These are phyloP conservation scores for Eragrostis curvula DNA, from an alignment of 176 grass and related monocot genomes.

Conservation along the genomic window DNA sequence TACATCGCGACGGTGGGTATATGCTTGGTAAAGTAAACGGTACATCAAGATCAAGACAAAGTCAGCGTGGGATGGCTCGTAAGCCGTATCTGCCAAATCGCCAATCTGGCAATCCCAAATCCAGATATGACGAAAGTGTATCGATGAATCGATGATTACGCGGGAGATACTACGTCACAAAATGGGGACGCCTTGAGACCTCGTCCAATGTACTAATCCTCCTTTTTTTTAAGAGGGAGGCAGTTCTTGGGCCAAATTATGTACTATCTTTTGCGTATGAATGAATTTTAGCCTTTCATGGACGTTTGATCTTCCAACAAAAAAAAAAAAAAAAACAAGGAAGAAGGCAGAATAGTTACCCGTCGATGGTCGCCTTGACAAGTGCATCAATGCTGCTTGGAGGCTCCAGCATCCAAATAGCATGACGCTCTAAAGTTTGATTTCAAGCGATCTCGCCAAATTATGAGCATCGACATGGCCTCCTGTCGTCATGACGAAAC, in stretches of 20 bases:
- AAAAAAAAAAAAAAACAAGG: too few relatives aligned
- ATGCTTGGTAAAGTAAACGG: not conserved
- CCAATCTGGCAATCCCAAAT: not conserved
- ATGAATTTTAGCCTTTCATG: too few relatives aligned
- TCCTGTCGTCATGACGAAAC: too few relatives aligned
- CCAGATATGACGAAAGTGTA: not conserved
- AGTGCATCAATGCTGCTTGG: not conserved
- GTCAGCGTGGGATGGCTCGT: not conserved
- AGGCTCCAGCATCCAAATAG: not conserved
- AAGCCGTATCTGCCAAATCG: not conserved
- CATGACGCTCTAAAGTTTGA: not conserved
- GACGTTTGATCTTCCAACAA: too few relatives aligned
- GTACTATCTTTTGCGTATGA: too few relatives aligned
- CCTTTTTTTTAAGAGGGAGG: not conserved
- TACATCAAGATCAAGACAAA: not conserved
- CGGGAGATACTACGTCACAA: not conserved
- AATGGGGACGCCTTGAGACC: not conserved
- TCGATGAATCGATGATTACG: not conserved
- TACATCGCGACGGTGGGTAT: not conserved
- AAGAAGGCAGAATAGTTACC: too few relatives aligned
- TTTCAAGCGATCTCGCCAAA: not conserved
- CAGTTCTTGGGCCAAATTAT: too few relatives aligned
- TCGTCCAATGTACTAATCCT: not conserved
- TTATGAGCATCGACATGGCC: too few relatives aligned
- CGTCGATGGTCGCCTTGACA: not conserved